Evolutionary conservation across 2,329 filamentous ascomycete species (phyloP).

Genomic region (Plenodomus tracheiphilus): DNA sequence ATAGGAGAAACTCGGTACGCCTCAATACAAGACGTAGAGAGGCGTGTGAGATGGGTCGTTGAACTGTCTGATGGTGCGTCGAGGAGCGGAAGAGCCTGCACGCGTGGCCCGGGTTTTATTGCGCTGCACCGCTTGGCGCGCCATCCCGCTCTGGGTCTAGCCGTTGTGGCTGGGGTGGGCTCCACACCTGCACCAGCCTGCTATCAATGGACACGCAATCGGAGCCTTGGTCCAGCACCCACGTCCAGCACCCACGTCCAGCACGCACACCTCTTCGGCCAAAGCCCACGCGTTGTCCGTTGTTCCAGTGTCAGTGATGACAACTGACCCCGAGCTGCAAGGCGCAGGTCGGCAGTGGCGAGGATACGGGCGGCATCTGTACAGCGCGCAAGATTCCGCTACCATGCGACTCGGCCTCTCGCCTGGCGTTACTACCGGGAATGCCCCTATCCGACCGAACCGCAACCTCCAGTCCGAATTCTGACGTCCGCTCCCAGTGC

Average conservation of each 20-base stretch:
- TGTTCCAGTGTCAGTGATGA: too few species aligned
- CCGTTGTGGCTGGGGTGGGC: neutral
- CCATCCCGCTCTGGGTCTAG: slow-evolving; percentile 1
- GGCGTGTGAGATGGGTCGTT: slow-evolving; percentile 41
- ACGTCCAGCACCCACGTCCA: too few species aligned
- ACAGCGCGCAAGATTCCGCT: too few species aligned
- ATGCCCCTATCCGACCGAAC: neutral
- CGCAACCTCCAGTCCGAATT: neutral
- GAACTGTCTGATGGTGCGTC: slow-evolving; percentile 48
- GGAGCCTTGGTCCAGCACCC: too few species aligned
- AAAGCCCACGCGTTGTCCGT: too few species aligned
- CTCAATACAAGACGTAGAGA: slow-evolving; percentile 45
- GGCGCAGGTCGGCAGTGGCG: too few species aligned
- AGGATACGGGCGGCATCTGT: too few species aligned
- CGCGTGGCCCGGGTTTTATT: slow-evolving; percentile 27
- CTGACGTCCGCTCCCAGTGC: neutral
- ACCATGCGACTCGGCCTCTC: neutral
- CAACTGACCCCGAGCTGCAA: too few species aligned
- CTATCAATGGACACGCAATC: too few species aligned
- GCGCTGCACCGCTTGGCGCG: slow-evolving; percentile 6
- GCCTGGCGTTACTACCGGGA: neutral
- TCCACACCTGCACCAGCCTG: neutral
- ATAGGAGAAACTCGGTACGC: slow-evolving; percentile 32
- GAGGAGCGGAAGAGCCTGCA: slow-evolving; percentile 14
- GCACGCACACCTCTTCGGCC: too few species aligned